Percentiles rank a stretch among this genome's conserved stretches.
Conservation (phyloP, 1,284 basidiomycete species). For the Hymenochaete sp. region DNA sequence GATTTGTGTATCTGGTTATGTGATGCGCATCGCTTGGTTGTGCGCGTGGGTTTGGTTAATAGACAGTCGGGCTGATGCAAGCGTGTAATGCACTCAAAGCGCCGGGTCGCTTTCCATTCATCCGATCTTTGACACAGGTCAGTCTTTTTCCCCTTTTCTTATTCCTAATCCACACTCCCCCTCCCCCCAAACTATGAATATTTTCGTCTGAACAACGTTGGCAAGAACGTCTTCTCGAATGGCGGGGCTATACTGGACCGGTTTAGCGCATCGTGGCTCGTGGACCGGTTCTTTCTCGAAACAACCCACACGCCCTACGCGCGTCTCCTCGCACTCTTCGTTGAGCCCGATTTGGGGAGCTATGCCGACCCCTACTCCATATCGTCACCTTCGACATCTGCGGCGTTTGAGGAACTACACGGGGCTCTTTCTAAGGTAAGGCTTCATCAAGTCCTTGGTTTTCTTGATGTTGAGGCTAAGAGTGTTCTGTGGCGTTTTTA, state of each 20-base stretch:
- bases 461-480: constrained; percentile 10
- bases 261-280: constrained; percentile 44
- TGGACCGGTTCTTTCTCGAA: constrained; percentile 61
- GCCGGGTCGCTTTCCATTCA: neutral
- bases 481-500: too few species aligned
- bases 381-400: too few species aligned
- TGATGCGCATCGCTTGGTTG: too few species aligned
- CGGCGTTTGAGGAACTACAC: constrained; percentile 41
- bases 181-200: too few species aligned
- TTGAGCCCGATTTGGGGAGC: too few species aligned
- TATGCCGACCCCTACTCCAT: too few species aligned
- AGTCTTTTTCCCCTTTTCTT: constrained; percentile 1
- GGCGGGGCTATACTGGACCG: constrained; percentile 46
- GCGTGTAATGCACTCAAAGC: constrained; percentile 1
- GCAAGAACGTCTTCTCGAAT: constrained; percentile 52
- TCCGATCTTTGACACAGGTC: constrained; percentile 12
- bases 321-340: constrained; percentile 33
- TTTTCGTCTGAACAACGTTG: too few species aligned
- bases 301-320: constrained; percentile 46
- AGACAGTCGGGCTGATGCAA: constrained; percentile 29
- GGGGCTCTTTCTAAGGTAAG: constrained; percentile 45
- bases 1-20: too few species aligned
- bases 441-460: neutral
- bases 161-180: neutral
- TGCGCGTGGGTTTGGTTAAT: too few species aligned